Percentiles rank a stretch among this genome's conserved stretches.
Conservation (phyloP, 441 rosid genomes). For the Metrosideros polymorpha region DNA sequence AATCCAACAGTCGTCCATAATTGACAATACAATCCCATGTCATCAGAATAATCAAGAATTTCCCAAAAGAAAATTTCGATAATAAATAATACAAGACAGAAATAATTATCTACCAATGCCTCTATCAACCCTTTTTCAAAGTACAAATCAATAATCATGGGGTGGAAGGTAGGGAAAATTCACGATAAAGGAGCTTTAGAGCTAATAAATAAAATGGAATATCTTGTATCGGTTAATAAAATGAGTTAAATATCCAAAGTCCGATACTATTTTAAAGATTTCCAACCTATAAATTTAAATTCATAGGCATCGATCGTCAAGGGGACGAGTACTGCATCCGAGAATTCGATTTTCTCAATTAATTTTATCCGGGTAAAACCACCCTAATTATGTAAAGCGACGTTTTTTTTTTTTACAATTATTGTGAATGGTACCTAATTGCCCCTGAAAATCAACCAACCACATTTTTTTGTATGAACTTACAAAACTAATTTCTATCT, state of each 20-base stretch:
- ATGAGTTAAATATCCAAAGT: accelerated
- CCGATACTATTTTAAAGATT: too few relatives aligned
- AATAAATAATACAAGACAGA: background rate
- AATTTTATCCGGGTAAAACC: background rate
- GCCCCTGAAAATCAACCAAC: background rate
- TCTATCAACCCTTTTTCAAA: background rate
- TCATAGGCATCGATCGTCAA: background rate
- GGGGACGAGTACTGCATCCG: accelerated
- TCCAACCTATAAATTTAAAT: background rate
- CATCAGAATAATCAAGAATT: too few relatives aligned
- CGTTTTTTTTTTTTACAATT: background rate
- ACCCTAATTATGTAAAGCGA: background rate
- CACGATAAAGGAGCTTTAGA: background rate
- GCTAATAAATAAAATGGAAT: background rate
- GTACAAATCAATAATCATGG: background rate
- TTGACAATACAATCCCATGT: background rate
- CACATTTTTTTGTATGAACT: background rate
- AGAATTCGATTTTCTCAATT: background rate
- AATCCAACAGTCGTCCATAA: background rate
- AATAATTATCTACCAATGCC: background rate
- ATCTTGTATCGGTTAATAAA: background rate
- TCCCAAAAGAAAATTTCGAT: background rate
- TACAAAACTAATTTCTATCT: too few relatives aligned
- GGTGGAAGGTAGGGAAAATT: background rate
- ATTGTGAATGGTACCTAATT: background rate